Base-by-base conservation (phyloP, 345 rosid genomes). In the Noccaea bulbosa region DNA sequence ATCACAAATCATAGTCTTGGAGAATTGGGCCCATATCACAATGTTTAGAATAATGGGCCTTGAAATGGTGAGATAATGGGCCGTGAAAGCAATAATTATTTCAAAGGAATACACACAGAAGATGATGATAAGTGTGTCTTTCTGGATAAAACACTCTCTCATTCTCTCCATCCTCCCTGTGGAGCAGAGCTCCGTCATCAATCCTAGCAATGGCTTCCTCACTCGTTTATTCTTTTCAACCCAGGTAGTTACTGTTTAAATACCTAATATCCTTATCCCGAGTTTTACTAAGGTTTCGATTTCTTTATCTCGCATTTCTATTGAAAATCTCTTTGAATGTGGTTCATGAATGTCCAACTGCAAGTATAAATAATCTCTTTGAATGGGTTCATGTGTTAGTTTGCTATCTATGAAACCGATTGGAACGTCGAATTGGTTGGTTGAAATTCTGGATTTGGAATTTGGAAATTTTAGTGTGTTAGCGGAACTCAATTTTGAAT, bases 171-270 rank as follows among this genome's bases (percentile, higher is more conserved):
- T 70, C 58, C 59, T 50, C 71, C 53, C 49, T 34, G 71, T 65
- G 78, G 82, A 78, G 84, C 78, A 66, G 67, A 73, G 77, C 77
- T 73, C 67, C 54, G 8, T 79, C 64, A 5, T 46, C 33, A 62
- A 68, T 59, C 72, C 44, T 61, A 30, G 41, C 67, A 34, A 86
- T 90, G 97, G 87, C 90, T 78, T 83, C 93, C 72, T 87, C 92
- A 8, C 24, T 89, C 76, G 71, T 84, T 0, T 72, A 80, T 60
- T 83, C 96, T 33, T 77, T 87, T 67, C 92, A 83, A 58, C 80
- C 85, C 68, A 80, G 97, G 97, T n/a, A n/a, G n/a, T n/a, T n/a
- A n/a, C n/a, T n/a, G n/a, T n/a, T n/a, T n/a, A n/a, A n/a, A n/a
- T n/a, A n/a, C n/a, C n/a, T n/a, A n/a, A n/a, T n/a, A n/a, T n/a